Base-by-base conservation (phyloP, 1,139 yeast genomes). In the Debaryomyces singareniensis region DNA sequence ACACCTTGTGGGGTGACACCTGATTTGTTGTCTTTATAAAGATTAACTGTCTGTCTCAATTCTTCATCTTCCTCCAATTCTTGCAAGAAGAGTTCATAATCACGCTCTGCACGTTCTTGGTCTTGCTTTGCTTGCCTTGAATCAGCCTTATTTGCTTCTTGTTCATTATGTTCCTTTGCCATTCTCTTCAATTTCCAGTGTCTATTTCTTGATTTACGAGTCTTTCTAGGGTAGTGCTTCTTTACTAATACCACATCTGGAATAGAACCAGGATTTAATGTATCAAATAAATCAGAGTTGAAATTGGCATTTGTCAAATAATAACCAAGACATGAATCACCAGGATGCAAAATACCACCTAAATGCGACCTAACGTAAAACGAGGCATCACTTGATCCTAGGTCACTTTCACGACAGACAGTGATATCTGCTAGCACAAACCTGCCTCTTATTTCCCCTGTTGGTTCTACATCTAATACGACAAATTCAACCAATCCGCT, bases 11-110 rank as follows among this genome's bases (percentile, higher is more conserved):
- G 10, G 10, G 9, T 9, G 26, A 53, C 49, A 13, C 49, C 46
- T 15, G 49, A 51, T n/a, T 52, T 53, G 31, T 52, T 60, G 32
- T 78, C 75, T 66, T 86, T 91, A 66, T 91, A 91, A 49, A 91
- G 55, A 53, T 91, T 89, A 57, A 91, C 77, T 29, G 87, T 78
- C 45, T 82, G 89, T 68, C 98, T 84, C 56, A 93, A 73, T 55
- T 91, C 99, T 35, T 80, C 78, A 60, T 91, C 99, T 61, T 91
- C 97, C 67, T 91, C 98, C 56, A 93, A 77, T 57, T 91, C 96
- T 65, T 86, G 96, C 64, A 93, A 75, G 82, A 91, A 91, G 47
- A 81, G 56, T 61, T 91, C 99, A 61, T 89, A 91, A 59, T 91
- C 99, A 58, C 78, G 81, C 61, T 91, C 97, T 3, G 94, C 95